Conservation (phyloP, 83 land plant genomes). For the Picea mariana region DNA sequence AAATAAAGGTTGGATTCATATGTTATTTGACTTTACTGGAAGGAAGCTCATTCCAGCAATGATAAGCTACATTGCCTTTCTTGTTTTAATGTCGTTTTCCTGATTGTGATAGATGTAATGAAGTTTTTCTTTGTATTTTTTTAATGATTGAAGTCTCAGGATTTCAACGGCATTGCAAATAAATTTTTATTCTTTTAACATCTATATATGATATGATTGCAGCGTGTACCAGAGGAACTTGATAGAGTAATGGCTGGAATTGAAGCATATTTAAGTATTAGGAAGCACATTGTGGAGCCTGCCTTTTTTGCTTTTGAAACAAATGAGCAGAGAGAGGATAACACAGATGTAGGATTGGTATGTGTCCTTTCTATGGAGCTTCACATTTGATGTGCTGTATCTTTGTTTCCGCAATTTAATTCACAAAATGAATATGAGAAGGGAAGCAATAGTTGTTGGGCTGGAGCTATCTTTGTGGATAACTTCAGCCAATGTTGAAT, state of each 20-base stretch:
- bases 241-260: slow-evolving; percentile 92
- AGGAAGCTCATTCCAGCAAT: background rate
- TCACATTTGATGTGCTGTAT: background rate
- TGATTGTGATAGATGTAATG: background rate
- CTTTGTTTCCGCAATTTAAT: background rate
- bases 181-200: background rate
- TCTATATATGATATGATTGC: slow-evolving; percentile 16
- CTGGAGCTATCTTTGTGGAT: background rate
- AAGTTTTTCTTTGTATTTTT: background rate
- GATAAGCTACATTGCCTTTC: no score
- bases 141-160: background rate
- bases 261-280: slow-evolving; percentile 82
- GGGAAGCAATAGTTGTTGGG: background rate
- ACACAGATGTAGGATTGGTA: slow-evolving; percentile 13
- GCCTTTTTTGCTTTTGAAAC: slow-evolving; percentile 44
- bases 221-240: slow-evolving; percentile 96
- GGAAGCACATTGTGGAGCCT: slow-evolving; percentile 53
- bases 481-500: background rate
- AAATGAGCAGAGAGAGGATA: background rate
- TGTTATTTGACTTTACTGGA: background rate
- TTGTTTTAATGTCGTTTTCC: background rate
- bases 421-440: background rate
- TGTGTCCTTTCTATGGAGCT: background rate
- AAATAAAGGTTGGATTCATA: background rate
- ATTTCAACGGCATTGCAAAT: background rate